These are phyloP conservation scores for Cordyceps cateniannulata DNA, from an alignment of 2,329 filamentous ascomycete species.

Conservation along the genomic window DNA sequence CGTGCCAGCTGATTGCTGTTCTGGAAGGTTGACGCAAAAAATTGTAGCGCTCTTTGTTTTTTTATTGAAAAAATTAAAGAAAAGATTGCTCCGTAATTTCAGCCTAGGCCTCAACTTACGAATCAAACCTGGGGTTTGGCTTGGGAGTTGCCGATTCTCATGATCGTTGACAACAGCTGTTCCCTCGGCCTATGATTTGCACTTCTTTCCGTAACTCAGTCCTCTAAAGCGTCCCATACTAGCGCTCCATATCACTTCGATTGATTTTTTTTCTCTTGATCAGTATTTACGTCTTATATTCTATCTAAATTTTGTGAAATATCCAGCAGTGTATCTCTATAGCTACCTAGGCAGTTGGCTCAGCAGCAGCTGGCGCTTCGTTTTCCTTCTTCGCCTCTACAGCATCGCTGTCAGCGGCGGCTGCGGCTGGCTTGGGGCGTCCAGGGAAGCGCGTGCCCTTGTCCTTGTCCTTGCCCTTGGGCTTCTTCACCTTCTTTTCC, in stretches of 20 bases:
- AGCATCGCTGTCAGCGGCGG: neutral
- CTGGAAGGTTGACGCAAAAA: neutral
- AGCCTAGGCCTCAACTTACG: too few species aligned
- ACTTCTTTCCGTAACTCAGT: too few species aligned
- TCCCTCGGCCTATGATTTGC: too few species aligned
- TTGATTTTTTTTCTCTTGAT: neutral
- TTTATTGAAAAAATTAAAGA: neutral
- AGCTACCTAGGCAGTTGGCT: neutral
- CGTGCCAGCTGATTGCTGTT: neutral
- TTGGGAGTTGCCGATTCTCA: too few species aligned
- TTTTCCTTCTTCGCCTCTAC: neutral
- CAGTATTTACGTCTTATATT: neutral
- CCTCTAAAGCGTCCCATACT: neutral
- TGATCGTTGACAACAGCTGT: too few species aligned
- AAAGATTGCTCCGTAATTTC: too few species aligned
- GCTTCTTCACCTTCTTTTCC: constrained; percentile 65
- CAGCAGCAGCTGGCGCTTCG: neutral
- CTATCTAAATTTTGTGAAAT: neutral
- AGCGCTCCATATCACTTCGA: neutral
- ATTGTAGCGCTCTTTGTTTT: neutral
- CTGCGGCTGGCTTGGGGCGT: constrained; percentile 9
- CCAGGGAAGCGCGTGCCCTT: constrained; percentile 62
- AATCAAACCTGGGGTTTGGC: too few species aligned
- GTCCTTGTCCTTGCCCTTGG: constrained; percentile 66
- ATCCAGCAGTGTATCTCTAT: neutral